These are phyloP conservation scores for Agrostemma githago DNA, from an alignment of 148 eudicot genomes.

Conservation along the genomic window DNA sequence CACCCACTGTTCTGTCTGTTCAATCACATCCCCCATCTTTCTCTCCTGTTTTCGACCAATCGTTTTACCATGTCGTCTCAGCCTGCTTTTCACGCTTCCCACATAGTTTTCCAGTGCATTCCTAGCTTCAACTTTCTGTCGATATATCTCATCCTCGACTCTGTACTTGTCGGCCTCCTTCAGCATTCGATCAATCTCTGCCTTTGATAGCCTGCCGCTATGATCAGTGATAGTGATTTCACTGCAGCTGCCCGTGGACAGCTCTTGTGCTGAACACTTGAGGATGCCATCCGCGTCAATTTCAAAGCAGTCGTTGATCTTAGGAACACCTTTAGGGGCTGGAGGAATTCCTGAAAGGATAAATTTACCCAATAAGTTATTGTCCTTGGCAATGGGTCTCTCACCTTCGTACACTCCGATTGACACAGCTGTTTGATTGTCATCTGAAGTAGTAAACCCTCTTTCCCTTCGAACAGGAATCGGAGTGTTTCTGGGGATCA, in stretches of 20 bases:
- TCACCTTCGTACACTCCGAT: slow-evolving; percentile 4
- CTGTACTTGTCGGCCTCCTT: neutral
- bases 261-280: neutral
- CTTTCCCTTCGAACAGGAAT: neutral
- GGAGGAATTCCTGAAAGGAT: neutral
- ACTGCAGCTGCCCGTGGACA: neutral
- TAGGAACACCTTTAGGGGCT: neutral
- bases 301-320: neutral
- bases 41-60: neutral
- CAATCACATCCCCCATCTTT: neutral
- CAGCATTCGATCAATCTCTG: neutral
- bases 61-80: neutral
- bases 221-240: neutral
- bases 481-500: slow-evolving; percentile 12
- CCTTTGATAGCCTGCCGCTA: neutral
- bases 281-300: slow-evolving; percentile 6
- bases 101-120: slow-evolving; percentile 5
- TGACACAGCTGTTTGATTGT: neutral
- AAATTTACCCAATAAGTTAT: neutral
- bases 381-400: neutral
- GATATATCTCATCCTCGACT: neutral
- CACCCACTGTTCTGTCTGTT: neutral
- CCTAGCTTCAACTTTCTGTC: neutral
- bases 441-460: neutral
- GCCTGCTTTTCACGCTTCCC: too few relatives aligned